Conservation (phyloP, 352 stramenopile genomes). For the Phytophthora gonapodyides region DNA sequence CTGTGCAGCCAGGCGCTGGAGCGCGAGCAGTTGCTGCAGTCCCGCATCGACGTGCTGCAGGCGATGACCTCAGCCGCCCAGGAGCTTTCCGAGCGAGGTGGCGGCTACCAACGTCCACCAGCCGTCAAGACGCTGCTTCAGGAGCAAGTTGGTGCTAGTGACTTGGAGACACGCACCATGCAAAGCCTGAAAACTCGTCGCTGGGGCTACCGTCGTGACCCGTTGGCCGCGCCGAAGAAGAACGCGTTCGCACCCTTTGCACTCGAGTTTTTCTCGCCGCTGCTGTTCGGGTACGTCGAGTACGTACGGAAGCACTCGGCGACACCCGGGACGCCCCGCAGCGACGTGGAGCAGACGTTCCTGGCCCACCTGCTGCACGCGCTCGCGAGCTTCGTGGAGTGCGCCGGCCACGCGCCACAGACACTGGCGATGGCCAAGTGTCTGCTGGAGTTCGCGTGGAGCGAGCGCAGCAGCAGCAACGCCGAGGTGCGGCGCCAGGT, state of each 20-base stretch:
- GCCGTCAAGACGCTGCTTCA: conserved; percentile 47
- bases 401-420: conserved; percentile 57
- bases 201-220: conserved; percentile 71
- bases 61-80: conserved; percentile 60
- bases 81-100: conserved; percentile 66
- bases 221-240: conserved; percentile 46
- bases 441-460: conserved; percentile 74
- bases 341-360: conserved; percentile 71
- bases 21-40: conserved; percentile 76
- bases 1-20: conserved; percentile 69
- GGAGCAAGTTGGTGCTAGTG: conserved; percentile 29
- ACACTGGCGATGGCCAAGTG: conserved; percentile 72
- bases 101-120: conserved; percentile 8
- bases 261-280: conserved; percentile 72
- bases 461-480: conserved; percentile 43
- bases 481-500: conserved; percentile 76
- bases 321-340: conserved; percentile 29
- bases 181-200: conserved; percentile 64
- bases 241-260: conserved; percentile 71
- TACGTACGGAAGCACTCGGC: conserved; percentile 49
- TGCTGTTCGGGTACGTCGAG: conserved; percentile 74
- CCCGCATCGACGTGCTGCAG: conserved; percentile 66
- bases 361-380: conserved; percentile 73
- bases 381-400: conserved; percentile 72
- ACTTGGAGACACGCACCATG: conserved; percentile 51